Evolutionary conservation across 805 yeast species (phyloP), one percentile per base, ranked within the genome.

Genomic region (Pichia heedii): DNA sequence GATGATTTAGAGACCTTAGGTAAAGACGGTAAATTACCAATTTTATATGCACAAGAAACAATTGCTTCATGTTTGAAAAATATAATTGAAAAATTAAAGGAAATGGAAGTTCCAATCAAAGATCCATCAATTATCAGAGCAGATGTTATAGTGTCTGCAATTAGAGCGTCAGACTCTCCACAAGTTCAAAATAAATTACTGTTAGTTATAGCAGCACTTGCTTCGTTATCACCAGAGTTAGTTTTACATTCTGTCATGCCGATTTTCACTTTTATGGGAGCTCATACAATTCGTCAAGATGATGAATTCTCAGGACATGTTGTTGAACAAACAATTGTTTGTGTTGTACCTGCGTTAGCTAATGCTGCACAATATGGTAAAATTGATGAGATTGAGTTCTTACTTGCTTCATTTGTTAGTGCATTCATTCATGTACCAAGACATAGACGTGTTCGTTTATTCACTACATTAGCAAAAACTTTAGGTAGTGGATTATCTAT

Each of bases 241-340:
- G 88, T 93, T 24, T 68, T 93, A 42, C 97, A 93, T 65, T 84
- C 96, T 2, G 96, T 93, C 9, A 93, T 93, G 98, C 98, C 98
- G n/a, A 90, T 93, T 41, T 93, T 93, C 69, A 93, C 98, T 1
- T 93, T 93, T 55, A 93, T 93, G 97, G 98, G 98, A 47, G 95
- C 97, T 12, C 95, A 88, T 56, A 89, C 97, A 13, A 77, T 93
- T 41, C 81, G 96, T 56, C 96, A 93, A 65, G 98, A 93, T 61
- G 97, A 93, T 62, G 97, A 87, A 58, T 90, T 85, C 57, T 87
- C 97, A 0, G 83, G 83, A 27, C 84, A 84, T 51, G 97, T 89
- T 37, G 87, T 93, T 49, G 95, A 88, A 56, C 93, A 86, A 59
- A 90, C 98, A 2, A 82, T 93, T 40, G 67, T 83, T 20, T 81